Percentiles rank a stretch among this genome's conserved stretches.
Evolutionary conservation across 345 rosid genomes (phyloP).

Genomic region (Eucalyptus paniculata): DNA sequence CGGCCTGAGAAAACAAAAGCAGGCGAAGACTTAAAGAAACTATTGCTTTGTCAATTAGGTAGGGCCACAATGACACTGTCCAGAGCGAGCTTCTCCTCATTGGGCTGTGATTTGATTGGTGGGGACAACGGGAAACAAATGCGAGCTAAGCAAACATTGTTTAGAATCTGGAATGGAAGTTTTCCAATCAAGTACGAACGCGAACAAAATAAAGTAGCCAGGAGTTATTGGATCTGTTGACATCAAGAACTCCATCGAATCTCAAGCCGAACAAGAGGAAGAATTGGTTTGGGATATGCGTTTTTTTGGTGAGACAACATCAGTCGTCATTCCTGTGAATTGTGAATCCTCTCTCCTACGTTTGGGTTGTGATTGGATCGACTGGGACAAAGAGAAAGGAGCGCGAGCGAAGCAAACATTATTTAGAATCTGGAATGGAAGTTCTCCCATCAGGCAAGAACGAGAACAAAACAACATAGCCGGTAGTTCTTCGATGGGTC

Average conservation of each 20-base stretch:
- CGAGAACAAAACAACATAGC: background rate
- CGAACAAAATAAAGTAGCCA: background rate
- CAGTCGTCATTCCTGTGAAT: background rate
- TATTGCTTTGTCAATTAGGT: background rate
- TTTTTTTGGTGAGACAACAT: background rate
- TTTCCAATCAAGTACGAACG: background rate
- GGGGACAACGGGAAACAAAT: background rate
- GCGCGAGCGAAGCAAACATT: background rate
- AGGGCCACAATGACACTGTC: background rate
- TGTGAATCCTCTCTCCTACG: background rate
- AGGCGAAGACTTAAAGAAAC: background rate
- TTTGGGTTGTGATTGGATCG: background rate
- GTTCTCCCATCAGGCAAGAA: background rate
- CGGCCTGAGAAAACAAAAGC: background rate
- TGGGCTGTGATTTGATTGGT: background rate
- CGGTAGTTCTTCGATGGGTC: background rate
- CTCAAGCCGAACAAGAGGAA: background rate
- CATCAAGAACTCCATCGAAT: background rate
- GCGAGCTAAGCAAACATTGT: background rate
- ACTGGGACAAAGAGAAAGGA: background rate
- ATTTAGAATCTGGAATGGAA: background rate
- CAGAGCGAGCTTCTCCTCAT: background rate
- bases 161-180: background rate
- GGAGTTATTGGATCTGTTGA: background rate
- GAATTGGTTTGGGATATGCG: background rate